Evolutionary conservation across 495 filamentous ascomycete genomes (phyloP), one percentile per base, ranked within the genome.

Genomic region (Pseudotulostoma volvatum): DNA sequence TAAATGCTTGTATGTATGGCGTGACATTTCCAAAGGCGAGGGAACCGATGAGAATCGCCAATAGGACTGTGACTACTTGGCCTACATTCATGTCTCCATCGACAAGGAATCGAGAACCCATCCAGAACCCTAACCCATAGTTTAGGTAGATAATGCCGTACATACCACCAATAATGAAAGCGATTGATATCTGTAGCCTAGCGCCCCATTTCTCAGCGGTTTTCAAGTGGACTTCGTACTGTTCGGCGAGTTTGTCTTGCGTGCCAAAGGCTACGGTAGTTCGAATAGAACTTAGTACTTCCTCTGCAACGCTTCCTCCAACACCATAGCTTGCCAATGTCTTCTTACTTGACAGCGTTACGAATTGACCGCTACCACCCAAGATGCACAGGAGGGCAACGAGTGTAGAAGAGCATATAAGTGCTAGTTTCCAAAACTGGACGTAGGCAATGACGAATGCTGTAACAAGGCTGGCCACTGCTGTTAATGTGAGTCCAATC

Each of bases 51-150:
- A 97, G 76, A 44, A 92, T 77, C 17, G 83, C 68, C 67, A 97
- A 74, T 57, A 94, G 62, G 39, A 96, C 85, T 8, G 77, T 96
- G 23, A 95, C 52, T 45, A 65, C 49, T 42, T 63, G 48, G 33
- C 61, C 63, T 3, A 74, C 59, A 23, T 56, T 52, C 17, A 80
- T 64, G n/a, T 77, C 68, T 1, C 76, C 76, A 7, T 67, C 51
- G 0, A 86, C 77, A 4, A 93, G 51, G 56, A 76, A 94, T 33
- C 73, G 68, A 41, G 80, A 86, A 8, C 90, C 90, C 67, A 86
- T 81, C 90, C 90, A 97, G 63, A 96, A 97, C 28, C 85, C 79
- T 28, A 97, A 71, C 21, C 79, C 83, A 47, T 94, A 95, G 56
- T 87, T 92, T 30, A 87, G 56, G 49, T 85, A 94, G 43, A 96